Percentiles rank a stretch among this genome's conserved stretches.
Evolutionary conservation across 208 protist genomes (phyloP).

Genomic region (Porcisia deanei): DNA sequence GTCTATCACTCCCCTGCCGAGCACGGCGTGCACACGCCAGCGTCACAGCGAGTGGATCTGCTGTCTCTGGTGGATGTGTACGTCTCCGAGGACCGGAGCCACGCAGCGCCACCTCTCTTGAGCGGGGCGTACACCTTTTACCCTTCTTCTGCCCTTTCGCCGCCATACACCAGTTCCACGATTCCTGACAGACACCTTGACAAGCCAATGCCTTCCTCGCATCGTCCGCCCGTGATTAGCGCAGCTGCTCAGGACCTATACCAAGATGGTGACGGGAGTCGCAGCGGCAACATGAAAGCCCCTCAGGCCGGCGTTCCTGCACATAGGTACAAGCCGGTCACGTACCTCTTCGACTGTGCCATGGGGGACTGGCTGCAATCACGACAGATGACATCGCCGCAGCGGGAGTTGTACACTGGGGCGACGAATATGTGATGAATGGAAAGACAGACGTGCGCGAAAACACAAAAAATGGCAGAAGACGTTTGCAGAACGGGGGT

Average conservation of each 20-base stretch:
- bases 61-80: slow-evolving; percentile 18
- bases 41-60: neutral
- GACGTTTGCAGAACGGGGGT: neutral
- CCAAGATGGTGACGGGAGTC: neutral
- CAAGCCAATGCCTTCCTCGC: neutral
- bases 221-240: neutral
- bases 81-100: slow-evolving; percentile 14
- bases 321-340: slow-evolving; percentile 31
- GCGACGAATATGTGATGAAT: slow-evolving; percentile 17
- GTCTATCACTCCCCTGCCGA: slow-evolving; percentile 4
- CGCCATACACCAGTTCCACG: neutral
- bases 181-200: neutral
- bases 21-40: neutral
- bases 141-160: neutral
- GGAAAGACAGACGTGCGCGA: neutral
- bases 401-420: slow-evolving; percentile 18
- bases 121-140: neutral
- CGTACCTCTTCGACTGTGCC: slow-evolving; percentile 34
- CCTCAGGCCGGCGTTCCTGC: neutral
- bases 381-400: slow-evolving; percentile 5
- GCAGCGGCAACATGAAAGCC: neutral
- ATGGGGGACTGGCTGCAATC: slow-evolving; percentile 21
- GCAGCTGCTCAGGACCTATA: neutral
- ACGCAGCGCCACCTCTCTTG: neutral
- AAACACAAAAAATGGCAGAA: neutral